Evolutionary conservation across 352 stramenopile genomes (phyloP).

Genomic region (Globisporangium lucens): DNA sequence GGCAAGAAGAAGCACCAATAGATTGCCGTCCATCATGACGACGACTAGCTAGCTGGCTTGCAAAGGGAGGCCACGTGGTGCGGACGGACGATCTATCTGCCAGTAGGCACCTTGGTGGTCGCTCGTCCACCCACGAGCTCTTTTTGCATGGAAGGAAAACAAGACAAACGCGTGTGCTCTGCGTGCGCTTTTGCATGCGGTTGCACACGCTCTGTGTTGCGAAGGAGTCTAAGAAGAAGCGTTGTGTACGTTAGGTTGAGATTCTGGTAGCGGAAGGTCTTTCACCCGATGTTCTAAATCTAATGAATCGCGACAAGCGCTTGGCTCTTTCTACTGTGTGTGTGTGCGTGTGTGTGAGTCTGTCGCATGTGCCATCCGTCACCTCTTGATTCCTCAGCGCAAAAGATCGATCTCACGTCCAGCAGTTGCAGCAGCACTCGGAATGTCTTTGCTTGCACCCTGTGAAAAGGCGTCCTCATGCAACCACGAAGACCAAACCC

Average conservation of each 20-base stretch:
- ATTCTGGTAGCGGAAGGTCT: neutral
- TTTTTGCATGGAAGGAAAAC: slow-evolving; percentile 2
- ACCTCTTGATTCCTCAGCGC: neutral
- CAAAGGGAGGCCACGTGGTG: neutral
- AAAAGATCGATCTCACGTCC: neutral
- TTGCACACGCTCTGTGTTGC: neutral
- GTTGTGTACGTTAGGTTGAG: neutral
- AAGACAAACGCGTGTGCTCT: neutral
- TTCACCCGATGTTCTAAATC: neutral
- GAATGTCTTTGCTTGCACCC: neutral
- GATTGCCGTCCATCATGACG: slow-evolving; percentile 10
- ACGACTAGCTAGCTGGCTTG: slow-evolving; percentile 4
- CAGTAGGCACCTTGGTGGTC: neutral
- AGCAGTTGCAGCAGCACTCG: no score
- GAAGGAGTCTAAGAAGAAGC: neutral
- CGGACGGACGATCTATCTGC: neutral
- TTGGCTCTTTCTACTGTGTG: neutral
- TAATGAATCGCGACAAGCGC: neutral
- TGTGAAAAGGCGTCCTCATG: neutral
- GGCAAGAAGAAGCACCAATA: slow-evolving; percentile 60
- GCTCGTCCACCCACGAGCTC: neutral
- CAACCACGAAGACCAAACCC: neutral
- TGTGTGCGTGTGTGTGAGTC: neutral
- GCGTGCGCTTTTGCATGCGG: neutral
- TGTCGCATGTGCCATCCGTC: neutral